Evolutionary conservation across 768 basidiomycete species (phyloP).

Genomic region (Pulveroboletus ravenelii): DNA sequence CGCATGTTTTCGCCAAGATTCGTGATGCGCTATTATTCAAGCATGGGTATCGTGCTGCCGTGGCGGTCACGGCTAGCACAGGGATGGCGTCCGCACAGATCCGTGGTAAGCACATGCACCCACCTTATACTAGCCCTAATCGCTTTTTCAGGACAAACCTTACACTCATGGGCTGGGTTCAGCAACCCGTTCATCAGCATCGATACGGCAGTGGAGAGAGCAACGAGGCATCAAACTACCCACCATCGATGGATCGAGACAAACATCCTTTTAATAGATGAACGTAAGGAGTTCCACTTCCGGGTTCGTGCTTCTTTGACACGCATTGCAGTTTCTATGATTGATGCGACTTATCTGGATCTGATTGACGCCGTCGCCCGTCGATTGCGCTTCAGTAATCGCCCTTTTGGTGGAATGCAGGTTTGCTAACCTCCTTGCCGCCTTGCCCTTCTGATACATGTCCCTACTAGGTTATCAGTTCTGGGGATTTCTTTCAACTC

Average conservation of each 20-base stretch:
- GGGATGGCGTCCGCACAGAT: not conserved
- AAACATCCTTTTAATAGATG: not conserved
- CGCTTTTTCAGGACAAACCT: not conserved
- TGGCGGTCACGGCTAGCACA: not conserved
- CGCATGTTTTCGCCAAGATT: not conserved
- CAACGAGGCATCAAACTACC: not conserved
- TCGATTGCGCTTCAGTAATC: not conserved
- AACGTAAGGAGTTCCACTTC: not conserved
- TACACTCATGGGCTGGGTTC: constrained; percentile 1
- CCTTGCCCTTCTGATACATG: not conserved
- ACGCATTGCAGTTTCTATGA: not conserved
- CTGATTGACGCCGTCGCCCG: not conserved
- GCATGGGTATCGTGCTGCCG: not conserved
- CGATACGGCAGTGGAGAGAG: not conserved
- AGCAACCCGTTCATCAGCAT: not conserved
- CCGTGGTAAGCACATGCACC: not conserved
- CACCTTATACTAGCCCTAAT: not conserved
- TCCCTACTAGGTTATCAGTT: not conserved
- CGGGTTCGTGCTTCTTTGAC: no score
- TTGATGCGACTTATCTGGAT: not conserved
- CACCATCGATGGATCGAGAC: not conserved
- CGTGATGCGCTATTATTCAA: not conserved
- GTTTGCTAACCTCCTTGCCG: not conserved
- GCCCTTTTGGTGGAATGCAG: not conserved
- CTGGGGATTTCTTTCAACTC: not conserved